Percentiles rank a stretch among this genome's conserved stretches.
phyloP scores from a whole-genome alignment of 2,329 filamentous ascomycete species.

The Aspergillus novoparasiticus region DNA sequence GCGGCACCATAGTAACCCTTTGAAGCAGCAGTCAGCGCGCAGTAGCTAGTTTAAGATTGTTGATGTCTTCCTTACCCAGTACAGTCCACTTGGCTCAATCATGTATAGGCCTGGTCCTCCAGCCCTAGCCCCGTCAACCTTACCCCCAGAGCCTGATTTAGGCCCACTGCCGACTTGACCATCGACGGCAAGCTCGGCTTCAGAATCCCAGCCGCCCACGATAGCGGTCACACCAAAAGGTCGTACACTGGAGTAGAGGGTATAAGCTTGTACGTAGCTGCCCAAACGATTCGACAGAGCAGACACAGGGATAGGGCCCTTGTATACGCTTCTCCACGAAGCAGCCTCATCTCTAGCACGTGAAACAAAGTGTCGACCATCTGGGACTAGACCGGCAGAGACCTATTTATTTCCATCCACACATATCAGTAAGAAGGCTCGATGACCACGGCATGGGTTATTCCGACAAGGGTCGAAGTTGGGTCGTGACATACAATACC shows the following conservation, averaged over 20 bases:
- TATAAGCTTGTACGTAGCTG: slow-evolving; percentile 95
- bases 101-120: slow-evolving; percentile 96
- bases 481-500: slow-evolving; percentile 71
- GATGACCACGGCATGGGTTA: background rate
- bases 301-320: slow-evolving; percentile 85
- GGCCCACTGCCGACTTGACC: slow-evolving; percentile 87
- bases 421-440: slow-evolving; percentile 6
- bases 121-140: slow-evolving; percentile 72
- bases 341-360: slow-evolving; percentile 91
- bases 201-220: slow-evolving; percentile 88
- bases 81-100: slow-evolving; percentile 95
- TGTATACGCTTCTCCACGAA: slow-evolving; percentile 90
- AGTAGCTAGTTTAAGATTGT: background rate
- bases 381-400: slow-evolving; percentile 90
- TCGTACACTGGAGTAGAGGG: slow-evolving; percentile 92
- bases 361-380: slow-evolving; percentile 92
- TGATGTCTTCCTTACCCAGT: slow-evolving; percentile 66
- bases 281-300: slow-evolving; percentile 92
- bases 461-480: background rate
- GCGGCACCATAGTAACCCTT: slow-evolving; percentile 95
- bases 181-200: slow-evolving; percentile 81
- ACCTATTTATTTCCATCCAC: slow-evolving; percentile 59
- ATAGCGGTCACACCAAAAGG: slow-evolving; percentile 97
- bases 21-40: slow-evolving; percentile 25
- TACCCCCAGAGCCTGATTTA: slow-evolving; percentile 77